These are phyloP conservation scores for Globisporangium camurandrum DNA, from an alignment of 352 stramenopile species.

Conservation along the genomic window DNA sequence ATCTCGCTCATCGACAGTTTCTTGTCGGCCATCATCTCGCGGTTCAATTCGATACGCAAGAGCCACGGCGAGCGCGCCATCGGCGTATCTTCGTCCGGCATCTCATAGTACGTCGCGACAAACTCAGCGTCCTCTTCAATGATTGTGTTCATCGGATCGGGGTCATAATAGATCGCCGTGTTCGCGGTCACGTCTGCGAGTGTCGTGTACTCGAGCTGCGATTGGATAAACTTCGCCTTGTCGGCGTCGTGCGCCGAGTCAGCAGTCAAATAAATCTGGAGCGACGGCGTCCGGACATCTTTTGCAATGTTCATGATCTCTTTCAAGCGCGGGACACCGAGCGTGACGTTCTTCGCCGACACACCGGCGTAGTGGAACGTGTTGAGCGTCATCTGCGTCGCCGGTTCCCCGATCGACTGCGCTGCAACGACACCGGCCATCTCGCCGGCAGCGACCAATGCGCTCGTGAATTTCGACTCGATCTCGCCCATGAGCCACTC, in stretches of 20 bases:
- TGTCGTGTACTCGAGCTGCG: constrained; percentile 96
- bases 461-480: constrained; percentile 94
- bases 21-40: constrained; percentile 96
- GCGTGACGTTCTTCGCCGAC: constrained; percentile 99
- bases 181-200: constrained; percentile 94
- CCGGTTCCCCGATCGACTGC: constrained; percentile 98
- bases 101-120: constrained; percentile 97
- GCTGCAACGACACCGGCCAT: constrained; percentile 98
- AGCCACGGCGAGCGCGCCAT: constrained; percentile 95
- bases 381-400: constrained; percentile 99
- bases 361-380: constrained; percentile 99
- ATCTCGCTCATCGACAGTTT: constrained; percentile 98
- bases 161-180: constrained; percentile 99
- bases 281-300: constrained; percentile 94
- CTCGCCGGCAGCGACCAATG: constrained; percentile 94
- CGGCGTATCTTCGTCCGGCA: constrained; percentile 94
- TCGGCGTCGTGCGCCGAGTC: constrained; percentile 84
- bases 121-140: constrained; percentile 97
- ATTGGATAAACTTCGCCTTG: constrained; percentile 89
- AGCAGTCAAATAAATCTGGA: constrained; percentile 93
- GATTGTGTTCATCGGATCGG: constrained; percentile 95
- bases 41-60: constrained; percentile 97
- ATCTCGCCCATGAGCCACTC: constrained; percentile 95
- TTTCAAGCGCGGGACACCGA: constrained; percentile 98
- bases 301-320: constrained; percentile 99